phyloP scores from a whole-genome alignment of 2,329 filamentous ascomycete species.

The Botrytis deweyae region DNA sequence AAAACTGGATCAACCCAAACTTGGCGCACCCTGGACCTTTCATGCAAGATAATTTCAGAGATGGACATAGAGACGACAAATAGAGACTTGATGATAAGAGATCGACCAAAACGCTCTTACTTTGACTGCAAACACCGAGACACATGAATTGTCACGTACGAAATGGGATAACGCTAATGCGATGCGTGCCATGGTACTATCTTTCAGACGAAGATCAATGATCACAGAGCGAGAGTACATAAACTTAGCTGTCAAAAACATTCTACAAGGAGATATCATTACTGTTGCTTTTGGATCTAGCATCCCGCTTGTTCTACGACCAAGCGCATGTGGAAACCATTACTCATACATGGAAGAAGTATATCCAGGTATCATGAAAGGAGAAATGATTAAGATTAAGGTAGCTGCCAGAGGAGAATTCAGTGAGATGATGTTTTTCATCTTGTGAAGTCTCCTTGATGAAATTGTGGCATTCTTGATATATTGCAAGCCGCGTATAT shows the following conservation, averaged over 20 bases:
- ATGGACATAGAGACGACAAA: too few relatives aligned
- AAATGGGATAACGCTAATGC: too few relatives aligned
- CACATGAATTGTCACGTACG: too few relatives aligned
- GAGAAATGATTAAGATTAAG: neutral
- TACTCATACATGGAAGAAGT: neutral
- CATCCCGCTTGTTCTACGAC: neutral
- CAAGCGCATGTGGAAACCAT: neutral
- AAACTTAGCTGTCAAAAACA: neutral
- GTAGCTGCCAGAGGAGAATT: neutral
- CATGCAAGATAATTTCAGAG: too few relatives aligned
- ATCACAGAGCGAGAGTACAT: neutral
- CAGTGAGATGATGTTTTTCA: neutral
- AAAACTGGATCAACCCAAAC: too few relatives aligned
- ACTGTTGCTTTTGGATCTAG: neutral
- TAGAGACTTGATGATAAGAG: too few relatives aligned
- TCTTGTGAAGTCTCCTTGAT: neutral
- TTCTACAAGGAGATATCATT: neutral
- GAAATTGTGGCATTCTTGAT: neutral
- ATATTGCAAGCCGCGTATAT: neutral
- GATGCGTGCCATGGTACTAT: neutral
- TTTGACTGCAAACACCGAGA: too few relatives aligned
- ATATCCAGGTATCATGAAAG: neutral
- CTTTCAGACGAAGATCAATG: accelerated
- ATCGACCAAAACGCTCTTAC: too few relatives aligned
- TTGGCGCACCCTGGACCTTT: too few relatives aligned